These are phyloP conservation scores for Saposhnikovia divaricata DNA, from an alignment of 129 eudicot genomes.

Conservation along the genomic window DNA sequence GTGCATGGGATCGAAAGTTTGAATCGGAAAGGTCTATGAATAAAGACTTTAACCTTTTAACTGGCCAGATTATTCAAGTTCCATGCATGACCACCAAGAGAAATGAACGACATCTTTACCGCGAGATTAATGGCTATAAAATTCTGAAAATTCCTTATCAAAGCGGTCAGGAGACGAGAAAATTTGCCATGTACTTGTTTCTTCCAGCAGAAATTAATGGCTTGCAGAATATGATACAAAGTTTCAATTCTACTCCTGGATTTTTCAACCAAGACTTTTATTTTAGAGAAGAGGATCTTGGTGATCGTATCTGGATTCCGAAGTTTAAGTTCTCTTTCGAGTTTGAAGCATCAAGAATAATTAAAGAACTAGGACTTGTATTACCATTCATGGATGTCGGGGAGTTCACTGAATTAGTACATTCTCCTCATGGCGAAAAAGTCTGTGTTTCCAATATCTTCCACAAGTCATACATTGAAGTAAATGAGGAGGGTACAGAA, in stretches of 20 bases:
- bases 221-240: slow-evolving; percentile 20
- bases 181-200: slow-evolving; percentile 44
- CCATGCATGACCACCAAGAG: slow-evolving; percentile 35
- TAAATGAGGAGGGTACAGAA: slow-evolving; percentile 29
- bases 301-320: slow-evolving; percentile 22
- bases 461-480: slow-evolving; percentile 24
- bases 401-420: slow-evolving; percentile 30
- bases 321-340: slow-evolving; percentile 29
- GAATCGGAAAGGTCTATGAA: slow-evolving; percentile 17
- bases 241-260: slow-evolving; percentile 13
- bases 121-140: slow-evolving; percentile 25
- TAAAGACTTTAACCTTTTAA: slow-evolving; percentile 28
- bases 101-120: slow-evolving; percentile 8
- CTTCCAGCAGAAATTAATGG: slow-evolving; percentile 41
- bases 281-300: slow-evolving; percentile 1
- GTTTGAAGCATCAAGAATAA: slow-evolving; percentile 21
- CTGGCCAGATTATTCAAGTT: slow-evolving; percentile 27
- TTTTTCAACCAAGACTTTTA: slow-evolving; percentile 23
- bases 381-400: slow-evolving; percentile 1
- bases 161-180: slow-evolving; percentile 19
- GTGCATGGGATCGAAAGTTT: slow-evolving; percentile 35
- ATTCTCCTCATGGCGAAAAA: slow-evolving; percentile 10
- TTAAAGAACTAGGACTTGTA: slow-evolving; percentile 31
- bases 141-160: slow-evolving; percentile 39
- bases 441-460: slow-evolving; percentile 11